A percentile compares a stretch with the other conserved stretches of the same genome.
phyloP scores from a whole-genome alignment of 257 asterid species.

The Gardenia jasminoides region DNA sequence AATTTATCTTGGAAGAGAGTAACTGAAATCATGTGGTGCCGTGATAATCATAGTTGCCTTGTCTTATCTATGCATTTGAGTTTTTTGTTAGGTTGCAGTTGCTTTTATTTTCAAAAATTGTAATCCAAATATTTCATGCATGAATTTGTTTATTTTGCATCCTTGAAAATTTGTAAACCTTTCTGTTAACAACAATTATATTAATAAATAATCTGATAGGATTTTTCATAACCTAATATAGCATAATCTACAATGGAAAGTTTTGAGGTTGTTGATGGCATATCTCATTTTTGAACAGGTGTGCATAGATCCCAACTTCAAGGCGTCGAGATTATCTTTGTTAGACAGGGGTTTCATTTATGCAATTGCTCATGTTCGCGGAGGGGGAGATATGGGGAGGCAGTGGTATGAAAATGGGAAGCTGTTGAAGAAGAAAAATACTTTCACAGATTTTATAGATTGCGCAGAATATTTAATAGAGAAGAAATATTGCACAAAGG shows the following conservation, averaged over 20 bases:
- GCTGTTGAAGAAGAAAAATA: conserved; percentile 78
- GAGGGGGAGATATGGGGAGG: conserved; percentile 99
- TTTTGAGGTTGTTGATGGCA: neutral
- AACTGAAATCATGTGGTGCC: neutral
- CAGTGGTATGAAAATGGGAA: conserved; percentile 96
- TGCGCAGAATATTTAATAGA: conserved; percentile 82
- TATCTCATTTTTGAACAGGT: conserved; percentile 42
- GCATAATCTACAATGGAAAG: neutral
- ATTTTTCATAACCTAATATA: neutral
- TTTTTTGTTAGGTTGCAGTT: neutral
- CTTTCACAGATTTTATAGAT: conserved; percentile 87
- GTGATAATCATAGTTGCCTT: neutral
- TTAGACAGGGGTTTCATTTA: conserved; percentile 85
- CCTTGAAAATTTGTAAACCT: neutral
- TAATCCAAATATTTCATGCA: neutral
- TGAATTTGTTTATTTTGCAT: neutral
- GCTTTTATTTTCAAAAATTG: neutral
- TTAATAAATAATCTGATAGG: neutral
- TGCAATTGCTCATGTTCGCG: conserved; percentile 83
- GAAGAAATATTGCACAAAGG: conserved; percentile 76
- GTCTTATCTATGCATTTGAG: neutral
- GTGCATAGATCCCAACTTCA: conserved; percentile 78
- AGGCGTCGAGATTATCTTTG: conserved; percentile 76
- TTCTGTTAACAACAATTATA: neutral
- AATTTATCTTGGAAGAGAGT: neutral